Evolutionary conservation across 1,284 basidiomycete species (phyloP), one percentile per base, ranked within the genome.

Genomic region (Irpex lacteus): DNA sequence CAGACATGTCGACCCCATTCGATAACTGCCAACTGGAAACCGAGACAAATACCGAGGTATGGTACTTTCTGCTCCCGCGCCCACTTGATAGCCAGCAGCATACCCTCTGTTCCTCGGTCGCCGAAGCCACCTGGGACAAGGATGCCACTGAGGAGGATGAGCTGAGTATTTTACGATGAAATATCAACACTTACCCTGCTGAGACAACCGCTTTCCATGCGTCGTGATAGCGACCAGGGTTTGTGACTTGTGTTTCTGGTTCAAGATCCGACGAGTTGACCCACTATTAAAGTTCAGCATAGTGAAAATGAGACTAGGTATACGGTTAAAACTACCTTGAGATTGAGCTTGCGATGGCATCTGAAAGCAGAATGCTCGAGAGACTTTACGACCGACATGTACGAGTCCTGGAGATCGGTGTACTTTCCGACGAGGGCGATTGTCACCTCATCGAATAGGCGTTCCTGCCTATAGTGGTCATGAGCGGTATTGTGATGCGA

Each of bases 381-480:
- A 32, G 98, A 89, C 81, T 99, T 99, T 74, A 91, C 91, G 61
- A 99, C 98, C 44, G 93, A 96, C 94, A 98, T 98, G 78, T 99
- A 99, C 44, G 96, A 98, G 77, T 99, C 97, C 77, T 97, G 94
- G 60, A 99, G 82, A 66, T 96, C 91, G 5, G 96, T 98, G 81
- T 99, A 99, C 79, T 99, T 99, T 60, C 97, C 97, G 19, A 99
- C 95, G 47, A 99, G 81, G 19, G 94, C 95, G 66, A 99, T 95
- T 57, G 88, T 88, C 49, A 98, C 95, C 26, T 86, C 85, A 71
- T 98, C 96, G 76, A 92, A 96, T n/a, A 95, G 80, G 44, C 96
- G 89, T 75, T 98, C 97, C 75, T 96, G 92, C 18, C 94, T 95
- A 63, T 5, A 60, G 52, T 52, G 11, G 54, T 56, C 62, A 60